phyloP scores from a whole-genome alignment of 345 rosid genomes.

The Schrenkiella parvula region DNA sequence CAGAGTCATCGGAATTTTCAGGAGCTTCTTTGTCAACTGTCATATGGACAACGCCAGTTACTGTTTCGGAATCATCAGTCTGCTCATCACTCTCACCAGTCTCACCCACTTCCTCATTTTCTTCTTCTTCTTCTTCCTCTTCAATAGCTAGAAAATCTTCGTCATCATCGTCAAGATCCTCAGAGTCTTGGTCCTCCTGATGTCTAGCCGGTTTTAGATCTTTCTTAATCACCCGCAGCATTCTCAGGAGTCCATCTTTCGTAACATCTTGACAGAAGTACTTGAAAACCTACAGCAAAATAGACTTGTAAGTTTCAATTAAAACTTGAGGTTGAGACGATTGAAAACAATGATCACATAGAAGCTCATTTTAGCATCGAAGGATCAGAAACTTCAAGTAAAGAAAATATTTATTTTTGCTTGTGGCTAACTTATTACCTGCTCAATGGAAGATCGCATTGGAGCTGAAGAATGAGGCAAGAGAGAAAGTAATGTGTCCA shows the following conservation, averaged over 20 bases:
- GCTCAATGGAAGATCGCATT: constrained; percentile 81
- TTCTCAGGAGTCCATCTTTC: constrained; percentile 67
- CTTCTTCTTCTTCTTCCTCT: constrained; percentile 88
- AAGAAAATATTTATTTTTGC: neutral
- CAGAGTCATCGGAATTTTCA: constrained; percentile 75
- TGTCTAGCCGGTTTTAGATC: constrained; percentile 89
- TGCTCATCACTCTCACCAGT: constrained; percentile 73
- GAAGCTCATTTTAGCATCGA: neutral
- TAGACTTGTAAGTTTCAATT: neutral
- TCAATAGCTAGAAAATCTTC: constrained; percentile 79
- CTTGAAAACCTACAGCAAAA: constrained; percentile 68
- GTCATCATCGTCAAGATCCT: constrained; percentile 59
- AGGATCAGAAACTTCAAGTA: neutral
- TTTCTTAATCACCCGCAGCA: constrained; percentile 85
- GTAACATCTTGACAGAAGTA: constrained; percentile 72
- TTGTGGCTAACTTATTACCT: constrained; percentile 44
- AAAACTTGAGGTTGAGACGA: neutral
- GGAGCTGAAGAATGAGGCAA: constrained; percentile 91
- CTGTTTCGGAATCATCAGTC: constrained; percentile 74
- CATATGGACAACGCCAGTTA: constrained; percentile 38
- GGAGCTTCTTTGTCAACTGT: constrained; percentile 41
- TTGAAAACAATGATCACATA: neutral
- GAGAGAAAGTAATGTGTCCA: constrained; percentile 83
- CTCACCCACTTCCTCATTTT: constrained; percentile 65
- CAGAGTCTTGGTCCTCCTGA: constrained; percentile 48